Base-by-base conservation (phyloP, 2,329 filamentous ascomycete species). In the Talaromyces albobiverticillius region DNA sequence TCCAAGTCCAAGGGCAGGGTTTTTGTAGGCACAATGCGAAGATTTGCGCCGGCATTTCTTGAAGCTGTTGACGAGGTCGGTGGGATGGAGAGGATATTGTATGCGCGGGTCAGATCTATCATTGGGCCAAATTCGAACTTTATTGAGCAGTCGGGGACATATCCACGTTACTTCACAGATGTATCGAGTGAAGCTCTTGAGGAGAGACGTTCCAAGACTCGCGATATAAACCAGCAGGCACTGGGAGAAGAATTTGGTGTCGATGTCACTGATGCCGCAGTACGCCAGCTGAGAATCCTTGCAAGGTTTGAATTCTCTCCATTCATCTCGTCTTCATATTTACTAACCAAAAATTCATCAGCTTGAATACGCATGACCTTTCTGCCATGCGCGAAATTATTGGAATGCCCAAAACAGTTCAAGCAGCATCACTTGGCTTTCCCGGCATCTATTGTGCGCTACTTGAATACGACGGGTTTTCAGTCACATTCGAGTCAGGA, bases 1-100 rank as follows among this genome's bases (percentile, higher is more conserved):
- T 66, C 73, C 54, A 58, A 56, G 1, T 73, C 74, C 0, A 60
- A 64, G 2, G 79, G 75, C 0, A 70, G 63, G 22, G 73, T 83
- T 0, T 79, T 85, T 62, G 79, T 86, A 0, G 82, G 81, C 2
- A 82, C 81, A 54, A 84, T 84, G 81, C 69, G 83, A 14, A 73
- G 83, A 3, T 84, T 83, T 61, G 81, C 83, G 0, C 62, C 76
- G 0, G 71, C 74, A 0, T 85, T 85, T 59, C 60, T 73, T 0
- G 72, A 82, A 38, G 79, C 79, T 0, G 69, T 84, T 14, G 67
- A 74, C 53, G 82, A 84, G 57, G 67, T 85, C 2, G 76, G 70
- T 0, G 66, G 67, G 0, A 74, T 83, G 32, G 71, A 71, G 0
- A 68, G 75, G 51, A 79, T 85, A 14, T 63, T 69, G 8, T 84